Evolutionary conservation across 164 flowering plant genomes (phyloP), one percentile per base, ranked within the genome.

Genomic region (Brasenia schreberi): DNA sequence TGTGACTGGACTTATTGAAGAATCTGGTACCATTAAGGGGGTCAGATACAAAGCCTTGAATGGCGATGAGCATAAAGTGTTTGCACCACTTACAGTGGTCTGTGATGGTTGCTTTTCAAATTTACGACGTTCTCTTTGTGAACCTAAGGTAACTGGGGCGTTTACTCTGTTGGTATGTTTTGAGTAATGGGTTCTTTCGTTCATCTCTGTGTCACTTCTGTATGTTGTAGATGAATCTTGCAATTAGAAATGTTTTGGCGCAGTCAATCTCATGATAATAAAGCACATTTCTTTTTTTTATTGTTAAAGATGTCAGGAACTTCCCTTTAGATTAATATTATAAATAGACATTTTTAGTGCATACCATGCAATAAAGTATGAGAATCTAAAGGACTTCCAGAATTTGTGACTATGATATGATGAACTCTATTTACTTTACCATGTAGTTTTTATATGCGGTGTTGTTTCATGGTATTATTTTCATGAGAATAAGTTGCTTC

Each of bases 21-120:
- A 89, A 70, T 79, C 82, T 6, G 97, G 94, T 43, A 80, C 84
- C 19, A 75, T 91, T n/a, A 87, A 73, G 77, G 97, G 97, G 7
- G 90, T 91, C 58, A 79, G 70, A 23, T 89, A 84, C 80, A 92
- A 87, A 77, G 78, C 77, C 12, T 0, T 49, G 56, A 65, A 70
- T 73, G 96, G 96, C 19, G 76, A 87, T 68, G 93, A 82, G 71
- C 27, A 77, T 53, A 75, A 71, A 61, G 83, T 93, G 44, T 80
- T 76, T 78, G 96, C 96, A 59, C 93, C 98, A 67, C 78, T 92
- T 42, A 92, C 98, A 14, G 76, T 92, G 68, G 94, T 92, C 9
- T 92, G 98, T 67, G 98, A 92, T 80, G 98, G 96, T 42, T 92
- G 98, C 68, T 92, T 89, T 74, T 92, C 98, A 70, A 92, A 92